Base-by-base conservation (phyloP, 2,329 filamentous ascomycete species). In the Raffaelea deltoideospora region DNA sequence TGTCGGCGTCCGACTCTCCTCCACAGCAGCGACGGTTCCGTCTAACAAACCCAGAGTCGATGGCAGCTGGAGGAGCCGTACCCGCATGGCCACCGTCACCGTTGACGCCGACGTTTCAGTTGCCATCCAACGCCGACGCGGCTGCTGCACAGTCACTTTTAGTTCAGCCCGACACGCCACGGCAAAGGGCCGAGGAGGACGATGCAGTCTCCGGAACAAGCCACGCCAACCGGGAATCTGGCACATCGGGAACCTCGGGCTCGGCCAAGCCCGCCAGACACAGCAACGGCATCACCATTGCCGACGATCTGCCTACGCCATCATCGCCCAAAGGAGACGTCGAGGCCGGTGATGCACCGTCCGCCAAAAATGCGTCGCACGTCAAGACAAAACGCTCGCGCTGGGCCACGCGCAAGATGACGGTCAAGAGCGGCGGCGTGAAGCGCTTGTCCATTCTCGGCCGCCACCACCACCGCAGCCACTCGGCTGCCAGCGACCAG, bases 371-470 rank as follows among this genome's bases (percentile, higher is more conserved):
- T n/a, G n/a, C n/a, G n/a, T n/a, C 35, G 2, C 24, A 29, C 2
- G 17, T 35, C 35, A 48, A 53, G 38, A 79, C 77, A 18, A 85
- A 88, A 54, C 72, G 87, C 53, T 77, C 90, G 57, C 72, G 90
- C 75, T 96, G 90, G 90, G 88, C 90, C 15, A 96, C 90, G n/a
- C 83, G 87, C 51, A 83, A 85, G 55, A 73, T 82, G 56, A 76
- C 77, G 13, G 75, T 82, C 49, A 72, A 76, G 52, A 82, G 77
- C 53, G 84, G 80, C 45, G 66, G 69, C 47, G 69, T 72, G 54
- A 96, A 95, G 67, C 77, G 90, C 44, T 63, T 78, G 40, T 90
- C 83, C 32, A 77, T 96, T 44, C 73, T 90, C 50, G 77, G 81
- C 50, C 78, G 86, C 48, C 65, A 77, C 52, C 73, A 83, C 53